phyloP scores from a whole-genome alignment of 1,139 yeast species.

The Candida sp. region DNA sequence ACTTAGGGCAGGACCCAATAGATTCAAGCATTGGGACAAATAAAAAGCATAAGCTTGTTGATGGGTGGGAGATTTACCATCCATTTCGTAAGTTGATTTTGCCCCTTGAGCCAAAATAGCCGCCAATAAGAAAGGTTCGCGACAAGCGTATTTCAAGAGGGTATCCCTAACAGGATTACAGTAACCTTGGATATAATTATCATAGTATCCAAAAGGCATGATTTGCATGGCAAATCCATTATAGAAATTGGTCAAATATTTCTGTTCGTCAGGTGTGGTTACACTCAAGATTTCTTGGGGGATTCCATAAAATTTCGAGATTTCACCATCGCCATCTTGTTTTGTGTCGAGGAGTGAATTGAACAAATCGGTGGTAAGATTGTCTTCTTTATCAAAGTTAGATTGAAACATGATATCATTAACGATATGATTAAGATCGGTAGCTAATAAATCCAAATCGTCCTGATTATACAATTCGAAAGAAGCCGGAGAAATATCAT shows the following conservation, averaged over 20 bases:
- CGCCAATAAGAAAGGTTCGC: constrained; percentile 54
- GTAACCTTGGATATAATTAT: constrained; percentile 17
- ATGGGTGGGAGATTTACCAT: constrained; percentile 33
- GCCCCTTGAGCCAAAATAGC: constrained; percentile 72
- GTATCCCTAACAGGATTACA: constrained; percentile 60
- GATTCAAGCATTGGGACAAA: constrained; percentile 51
- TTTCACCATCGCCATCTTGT: constrained; percentile 2
- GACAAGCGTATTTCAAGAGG: constrained; percentile 49
- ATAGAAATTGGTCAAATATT: constrained; percentile 50
- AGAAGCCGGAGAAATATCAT: constrained; percentile 4
- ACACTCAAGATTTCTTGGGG: constrained; percentile 23
- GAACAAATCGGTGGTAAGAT: constrained; percentile 1
- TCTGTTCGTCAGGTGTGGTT: constrained; percentile 33
- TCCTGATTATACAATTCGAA: constrained; percentile 15
- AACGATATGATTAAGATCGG: constrained; percentile 31
- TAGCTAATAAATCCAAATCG: constrained; percentile 28
- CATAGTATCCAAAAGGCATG: constrained; percentile 54
- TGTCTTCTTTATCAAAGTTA: constrained; percentile 8
- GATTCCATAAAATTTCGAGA: constrained; percentile 17
- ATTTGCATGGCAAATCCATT: constrained; percentile 50
- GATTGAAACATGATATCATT: constrained; percentile 27
- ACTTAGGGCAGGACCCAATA: constrained; percentile 39
- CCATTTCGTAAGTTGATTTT: constrained; percentile 29
- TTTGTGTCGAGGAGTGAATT: constrained; percentile 2
- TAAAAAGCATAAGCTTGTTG: constrained; percentile 58